Percentiles rank a stretch among this genome's conserved stretches.
Evolutionary conservation across 129 eudicot genomes (phyloP).

Genomic region (Flaveria bidentis): DNA sequence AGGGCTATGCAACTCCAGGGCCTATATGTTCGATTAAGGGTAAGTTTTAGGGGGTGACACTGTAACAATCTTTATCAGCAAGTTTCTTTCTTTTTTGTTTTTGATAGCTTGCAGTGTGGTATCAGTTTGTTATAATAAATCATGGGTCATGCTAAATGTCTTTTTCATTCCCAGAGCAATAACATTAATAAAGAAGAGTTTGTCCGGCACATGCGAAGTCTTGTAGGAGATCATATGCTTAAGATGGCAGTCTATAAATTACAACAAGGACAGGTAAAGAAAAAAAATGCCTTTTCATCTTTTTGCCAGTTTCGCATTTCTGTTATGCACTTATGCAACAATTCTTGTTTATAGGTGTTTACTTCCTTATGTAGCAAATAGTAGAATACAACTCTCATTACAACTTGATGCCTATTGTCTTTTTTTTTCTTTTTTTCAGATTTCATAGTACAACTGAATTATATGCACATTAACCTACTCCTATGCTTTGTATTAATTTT

Average conservation of each 20-base stretch:
- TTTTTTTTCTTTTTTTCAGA: neutral
- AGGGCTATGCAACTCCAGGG: conserved; percentile 79
- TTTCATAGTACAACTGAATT: neutral
- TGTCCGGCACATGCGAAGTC: conserved; percentile 73
- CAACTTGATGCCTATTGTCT: neutral
- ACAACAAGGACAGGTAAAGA: conserved; percentile 74
- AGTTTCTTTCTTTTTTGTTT: neutral
- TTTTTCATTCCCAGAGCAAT: conserved; percentile 57
- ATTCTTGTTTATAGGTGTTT: neutral
- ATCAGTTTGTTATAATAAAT: neutral
- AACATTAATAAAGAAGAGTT: conserved; percentile 80
- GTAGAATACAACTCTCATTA: neutral
- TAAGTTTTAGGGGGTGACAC: conserved; percentile 14
- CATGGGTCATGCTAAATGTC: neutral
- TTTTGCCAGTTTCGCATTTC: neutral
- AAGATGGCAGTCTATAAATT: conserved; percentile 76
- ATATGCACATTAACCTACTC: conserved; percentile 2
- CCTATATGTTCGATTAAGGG: conserved; percentile 62
- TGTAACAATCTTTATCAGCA: neutral
- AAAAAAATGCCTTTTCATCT: conserved; percentile 8
- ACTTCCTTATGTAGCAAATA: neutral
- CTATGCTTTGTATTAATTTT: neutral
- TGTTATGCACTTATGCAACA: neutral
- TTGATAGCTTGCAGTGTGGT: neutral
- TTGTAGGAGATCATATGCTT: conserved; percentile 96